These are phyloP conservation scores for Cyclocybe aegerita DNA, from an alignment of 768 basidiomycete species.

Conservation along the genomic window DNA sequence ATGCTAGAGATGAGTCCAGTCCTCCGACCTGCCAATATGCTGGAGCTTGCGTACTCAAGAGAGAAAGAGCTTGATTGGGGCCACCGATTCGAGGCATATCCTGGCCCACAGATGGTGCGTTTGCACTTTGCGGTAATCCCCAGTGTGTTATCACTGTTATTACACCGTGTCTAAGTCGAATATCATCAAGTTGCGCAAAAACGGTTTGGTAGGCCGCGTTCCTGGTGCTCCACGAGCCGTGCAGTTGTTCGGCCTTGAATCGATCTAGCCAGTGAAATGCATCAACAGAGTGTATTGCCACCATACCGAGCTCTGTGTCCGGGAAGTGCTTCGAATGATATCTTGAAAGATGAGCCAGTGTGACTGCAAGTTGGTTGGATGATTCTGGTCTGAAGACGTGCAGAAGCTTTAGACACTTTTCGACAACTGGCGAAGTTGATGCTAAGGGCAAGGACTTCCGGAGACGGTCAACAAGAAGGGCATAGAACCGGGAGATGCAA, in stretches of 20 bases:
- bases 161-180: conserved; percentile 50
- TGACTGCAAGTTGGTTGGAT: conserved; percentile 66
- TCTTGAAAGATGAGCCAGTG: conserved; percentile 55
- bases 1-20: too few relatives aligned
- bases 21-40: too few relatives aligned
- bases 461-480: conserved; percentile 51
- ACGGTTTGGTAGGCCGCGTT: conserved; percentile 43
- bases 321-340: conserved; percentile 51
- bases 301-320: conserved; percentile 56
- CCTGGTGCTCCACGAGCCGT: conserved; percentile 11
- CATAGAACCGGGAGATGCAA: conserved; percentile 50
- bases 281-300: conserved; percentile 77
- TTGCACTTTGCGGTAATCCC: conserved; percentile 36
- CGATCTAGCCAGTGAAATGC: conserved; percentile 80
- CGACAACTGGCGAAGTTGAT: conserved; percentile 15
- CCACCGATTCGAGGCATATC: not conserved
- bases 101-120: not conserved
- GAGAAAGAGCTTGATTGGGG: too few relatives aligned
- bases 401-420: conserved; percentile 46
- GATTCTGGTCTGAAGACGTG: conserved; percentile 73
- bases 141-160: conserved; percentile 62
- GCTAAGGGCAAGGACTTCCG: conserved; percentile 25
- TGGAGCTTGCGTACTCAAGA: too few relatives aligned
- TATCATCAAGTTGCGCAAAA: conserved; percentile 41
- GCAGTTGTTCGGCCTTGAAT: conserved; percentile 56